These are phyloP conservation scores for Alliaria petiolata DNA, from an alignment of 345 rosid species.

Conservation along the genomic window DNA sequence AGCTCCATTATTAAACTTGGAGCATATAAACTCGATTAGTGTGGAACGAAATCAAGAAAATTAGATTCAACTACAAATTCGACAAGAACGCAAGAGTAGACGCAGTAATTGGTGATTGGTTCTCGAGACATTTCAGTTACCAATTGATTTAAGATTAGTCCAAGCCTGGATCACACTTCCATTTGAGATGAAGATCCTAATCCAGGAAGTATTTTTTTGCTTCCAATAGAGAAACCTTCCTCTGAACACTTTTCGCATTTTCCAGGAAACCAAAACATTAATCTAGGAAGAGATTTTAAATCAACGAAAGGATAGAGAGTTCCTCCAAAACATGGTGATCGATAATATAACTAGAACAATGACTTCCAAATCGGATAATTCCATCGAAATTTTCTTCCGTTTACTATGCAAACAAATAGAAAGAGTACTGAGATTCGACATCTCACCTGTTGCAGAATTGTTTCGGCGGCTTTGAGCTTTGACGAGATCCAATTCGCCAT, in stretches of 20 bases:
- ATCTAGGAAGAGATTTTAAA: not conserved
- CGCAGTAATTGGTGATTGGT: not conserved
- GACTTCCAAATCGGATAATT: not conserved
- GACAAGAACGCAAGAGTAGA: not conserved
- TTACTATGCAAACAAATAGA: constrained; percentile 1
- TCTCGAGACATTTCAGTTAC: not conserved
- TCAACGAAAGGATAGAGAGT: not conserved
- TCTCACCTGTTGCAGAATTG: constrained; percentile 69
- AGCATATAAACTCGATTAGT: not conserved
- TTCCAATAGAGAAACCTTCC: not conserved
- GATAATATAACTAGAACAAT: not conserved
- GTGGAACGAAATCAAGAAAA: not conserved
- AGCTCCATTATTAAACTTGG: not conserved
- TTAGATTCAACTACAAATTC: not conserved
- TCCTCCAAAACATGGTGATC: not conserved
- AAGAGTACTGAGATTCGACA: not conserved
- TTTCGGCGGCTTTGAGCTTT: constrained; percentile 91
- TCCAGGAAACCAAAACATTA: too few species aligned
- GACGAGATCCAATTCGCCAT: constrained; percentile 97
- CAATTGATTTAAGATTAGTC: not conserved
- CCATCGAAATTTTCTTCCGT: not conserved
- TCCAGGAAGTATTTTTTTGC: not conserved
- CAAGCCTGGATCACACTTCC: not conserved
- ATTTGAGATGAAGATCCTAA: not conserved
- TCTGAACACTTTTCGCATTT: not conserved